Evolutionary conservation across 352 stramenopile species (phyloP), one percentile per base, ranked within the genome.

Genomic region (Pythium phragmiticola): DNA sequence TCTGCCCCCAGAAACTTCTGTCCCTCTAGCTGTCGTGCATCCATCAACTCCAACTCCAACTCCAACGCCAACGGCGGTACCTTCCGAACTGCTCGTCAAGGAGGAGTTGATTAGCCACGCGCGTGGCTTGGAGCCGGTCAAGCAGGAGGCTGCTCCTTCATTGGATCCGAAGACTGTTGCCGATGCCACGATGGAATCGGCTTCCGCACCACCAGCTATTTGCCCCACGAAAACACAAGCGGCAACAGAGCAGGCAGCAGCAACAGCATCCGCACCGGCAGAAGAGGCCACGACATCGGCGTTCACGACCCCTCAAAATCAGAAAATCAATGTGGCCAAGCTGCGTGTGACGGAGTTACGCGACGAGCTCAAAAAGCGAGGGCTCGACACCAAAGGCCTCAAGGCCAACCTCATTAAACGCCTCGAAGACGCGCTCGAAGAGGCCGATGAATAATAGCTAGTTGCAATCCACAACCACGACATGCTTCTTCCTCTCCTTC

Each of bases 341-440:
- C 63, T 92, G 61, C 77, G 77, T 12, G 84, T 93, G 36, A 68
- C 76, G 1, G 82, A 91, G 49, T 68, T 93, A 30, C 72, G 77
- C 19, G 69, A 83, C 14, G 65, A 88, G 63, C 73, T 93, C 14
- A 89, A 90, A 66, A 79, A 80, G 69, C 74, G 84, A 55, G 80
- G 81, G 9, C 73, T 93, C 4, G 82, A 91, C 62, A 80, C 70
- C 3, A 90, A 90, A 60, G 84, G 84, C 1, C 73, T 91, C 28
- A 93, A 93, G 67, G 71, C 72, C 23, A 73, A 57, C 56, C 73
- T 93, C 8, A 66, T 88, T 48, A 67, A 88, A 63, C 78, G 84
- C 6, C 77, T 93, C 14, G 73, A 88, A 63, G 69, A 76, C 30
- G 80, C 78, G 11, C 66, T 90, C 16, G 61, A 65, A 6, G 57